These are phyloP conservation scores for Pythium aphanidermatum DNA, from an alignment of 352 stramenopile species.

Conservation along the genomic window DNA sequence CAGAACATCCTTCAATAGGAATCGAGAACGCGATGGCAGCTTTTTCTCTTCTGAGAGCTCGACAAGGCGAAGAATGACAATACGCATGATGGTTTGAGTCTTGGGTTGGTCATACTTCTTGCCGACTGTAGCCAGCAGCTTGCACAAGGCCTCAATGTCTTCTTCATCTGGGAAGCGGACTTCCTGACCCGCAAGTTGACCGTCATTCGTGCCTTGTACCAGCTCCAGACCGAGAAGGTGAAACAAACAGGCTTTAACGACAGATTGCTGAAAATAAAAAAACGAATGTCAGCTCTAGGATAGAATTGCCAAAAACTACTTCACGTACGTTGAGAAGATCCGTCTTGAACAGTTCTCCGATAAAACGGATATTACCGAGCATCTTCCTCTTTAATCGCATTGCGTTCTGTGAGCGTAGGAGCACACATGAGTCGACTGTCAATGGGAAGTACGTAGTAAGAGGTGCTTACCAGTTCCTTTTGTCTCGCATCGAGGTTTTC, in stretches of 20 bases:
- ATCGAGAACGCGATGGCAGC: conserved; percentile 69
- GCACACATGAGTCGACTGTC: background rate
- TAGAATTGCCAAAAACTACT: background rate
- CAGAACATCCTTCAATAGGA: conserved; percentile 79
- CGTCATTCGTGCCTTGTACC: conserved; percentile 31
- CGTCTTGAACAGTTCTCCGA: conserved; percentile 84
- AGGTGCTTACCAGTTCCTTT: conserved; percentile 45
- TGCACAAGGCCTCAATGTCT: conserved; percentile 82
- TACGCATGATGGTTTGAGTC: conserved; percentile 75
- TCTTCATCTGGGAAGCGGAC: conserved; percentile 78
- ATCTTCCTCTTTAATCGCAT: conserved; percentile 67
- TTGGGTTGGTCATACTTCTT: conserved; percentile 86
- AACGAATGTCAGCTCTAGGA: too few relatives aligned
- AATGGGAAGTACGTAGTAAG: background rate
- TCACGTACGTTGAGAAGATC: conserved; percentile 67
- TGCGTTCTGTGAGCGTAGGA: conserved; percentile 24
- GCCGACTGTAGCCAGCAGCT: conserved; percentile 74
- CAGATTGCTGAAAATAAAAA: conserved; percentile 34
- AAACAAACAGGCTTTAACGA: conserved; percentile 74
- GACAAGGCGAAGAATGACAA: conserved; percentile 79
- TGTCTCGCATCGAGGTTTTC: conserved; percentile 34
- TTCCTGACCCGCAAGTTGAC: conserved; percentile 52
- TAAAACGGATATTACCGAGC: conserved; percentile 87
- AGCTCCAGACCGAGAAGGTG: conserved; percentile 75
- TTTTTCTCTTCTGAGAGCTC: conserved; percentile 70